Evolutionary conservation across 1,284 basidiomycete genomes (phyloP).

Genomic region (Puccinia hordei): DNA sequence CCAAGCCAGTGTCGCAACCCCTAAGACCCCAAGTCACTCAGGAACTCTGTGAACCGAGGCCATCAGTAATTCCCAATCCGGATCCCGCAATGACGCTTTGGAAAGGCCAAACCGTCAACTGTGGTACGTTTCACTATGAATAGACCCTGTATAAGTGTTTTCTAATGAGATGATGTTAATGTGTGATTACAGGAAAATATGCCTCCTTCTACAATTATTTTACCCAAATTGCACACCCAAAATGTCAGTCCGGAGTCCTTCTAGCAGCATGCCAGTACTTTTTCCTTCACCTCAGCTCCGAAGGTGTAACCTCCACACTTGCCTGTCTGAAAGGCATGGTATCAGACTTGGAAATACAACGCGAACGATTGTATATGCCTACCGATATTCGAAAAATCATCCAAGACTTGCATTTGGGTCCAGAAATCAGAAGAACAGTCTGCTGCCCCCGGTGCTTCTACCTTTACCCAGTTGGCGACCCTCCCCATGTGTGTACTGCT

Average conservation of each 20-base stretch:
- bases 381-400: neutral
- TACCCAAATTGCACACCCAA: neutral
- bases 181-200: neutral
- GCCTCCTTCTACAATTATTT: neutral
- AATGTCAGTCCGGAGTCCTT: conserved; percentile 2
- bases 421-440: conserved; percentile 9
- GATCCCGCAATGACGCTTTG: neutral
- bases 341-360: neutral
- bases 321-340: neutral
- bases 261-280: conserved; percentile 11
- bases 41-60: neutral
- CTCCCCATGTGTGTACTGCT: neutral
- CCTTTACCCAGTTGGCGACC: neutral
- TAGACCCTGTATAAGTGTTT: neutral
- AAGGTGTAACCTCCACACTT: neutral
- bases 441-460: conserved; percentile 8
- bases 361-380: neutral
- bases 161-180: too few species aligned
- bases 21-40: neutral
- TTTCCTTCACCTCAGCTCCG: neutral
- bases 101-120: neutral
- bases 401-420: neutral
- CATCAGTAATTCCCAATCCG: neutral
- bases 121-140: neutral
- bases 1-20: neutral